Conservation (phyloP, 768 basidiomycete species). For the Lactarius trivialis region DNA sequence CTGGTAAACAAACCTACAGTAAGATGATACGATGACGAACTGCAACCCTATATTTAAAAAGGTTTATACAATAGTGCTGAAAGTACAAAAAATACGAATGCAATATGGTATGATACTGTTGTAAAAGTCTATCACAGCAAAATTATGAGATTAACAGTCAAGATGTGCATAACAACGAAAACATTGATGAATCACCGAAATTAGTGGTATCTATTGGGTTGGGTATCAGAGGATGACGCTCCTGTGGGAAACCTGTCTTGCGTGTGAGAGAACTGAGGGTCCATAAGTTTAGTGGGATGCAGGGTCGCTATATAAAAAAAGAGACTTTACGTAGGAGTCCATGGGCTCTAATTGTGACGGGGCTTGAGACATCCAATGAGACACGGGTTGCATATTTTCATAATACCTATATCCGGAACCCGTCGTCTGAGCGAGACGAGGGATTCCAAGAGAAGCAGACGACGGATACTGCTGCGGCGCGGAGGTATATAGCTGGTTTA, state of each 20-base stretch:
- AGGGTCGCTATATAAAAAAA: constrained; percentile 1
- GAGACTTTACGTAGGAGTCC: constrained; percentile 56
- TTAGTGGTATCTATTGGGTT: constrained; percentile 48
- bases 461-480: constrained; percentile 30
- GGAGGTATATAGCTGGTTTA: constrained; percentile 44
- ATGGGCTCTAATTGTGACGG: constrained; percentile 44
- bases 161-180: constrained; percentile 20
- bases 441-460: constrained; percentile 28
- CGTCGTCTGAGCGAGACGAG: constrained; percentile 33
- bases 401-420: constrained; percentile 30
- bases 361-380: constrained; percentile 38
- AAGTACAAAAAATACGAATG: constrained; percentile 20
- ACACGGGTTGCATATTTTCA: constrained; percentile 37
- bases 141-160: constrained; percentile 12
- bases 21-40: constrained; percentile 3
- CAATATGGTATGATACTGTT: constrained; percentile 18
- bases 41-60: constrained; percentile 11
- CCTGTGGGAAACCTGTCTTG: constrained; percentile 48
- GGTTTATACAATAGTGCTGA: constrained; percentile 19
- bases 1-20: background rate
- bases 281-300: background rate
- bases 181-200: constrained; percentile 31
- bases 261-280: constrained; percentile 32
- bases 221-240: constrained; percentile 40
- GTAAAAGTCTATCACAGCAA: constrained; percentile 17